A percentile compares a stretch with the other conserved stretches of the same genome.
Conservation (phyloP, 1,284 basidiomycete species). For the Papiliotrema nemorosa region DNA sequence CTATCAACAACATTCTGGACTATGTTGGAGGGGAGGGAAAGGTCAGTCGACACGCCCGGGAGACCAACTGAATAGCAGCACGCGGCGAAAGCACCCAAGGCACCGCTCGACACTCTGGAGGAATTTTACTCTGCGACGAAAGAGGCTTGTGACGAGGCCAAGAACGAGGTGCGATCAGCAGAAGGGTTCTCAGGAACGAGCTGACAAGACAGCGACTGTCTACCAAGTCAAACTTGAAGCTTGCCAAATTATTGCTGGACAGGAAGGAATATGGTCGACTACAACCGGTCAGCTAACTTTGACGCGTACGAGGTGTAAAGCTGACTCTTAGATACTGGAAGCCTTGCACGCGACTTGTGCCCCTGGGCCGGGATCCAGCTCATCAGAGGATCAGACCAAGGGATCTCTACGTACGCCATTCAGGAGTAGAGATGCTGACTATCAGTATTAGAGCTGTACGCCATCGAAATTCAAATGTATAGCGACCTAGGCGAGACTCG, state of each 20-base stretch:
- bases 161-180: slow-evolving; percentile 75
- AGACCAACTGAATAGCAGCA: slow-evolving; percentile 27
- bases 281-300: slow-evolving; percentile 59
- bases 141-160: slow-evolving; percentile 81
- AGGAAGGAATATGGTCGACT: slow-evolving; percentile 85
- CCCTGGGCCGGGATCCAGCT: slow-evolving; percentile 36
- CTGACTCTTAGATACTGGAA: slow-evolving; percentile 46
- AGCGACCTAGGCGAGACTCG: slow-evolving; percentile 92
- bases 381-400: slow-evolving; percentile 50
- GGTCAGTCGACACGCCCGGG: slow-evolving; percentile 51
- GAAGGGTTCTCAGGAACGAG: background rate
- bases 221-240: slow-evolving; percentile 92
- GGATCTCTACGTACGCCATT: slow-evolving; percentile 43
- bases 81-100: slow-evolving; percentile 49
- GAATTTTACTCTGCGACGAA: slow-evolving; percentile 94
- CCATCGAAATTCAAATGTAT: slow-evolving; percentile 99
- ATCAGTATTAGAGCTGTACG: slow-evolving; percentile 87
- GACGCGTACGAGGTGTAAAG: background rate
- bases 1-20: slow-evolving; percentile 97
- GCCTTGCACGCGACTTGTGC: slow-evolving; percentile 53
- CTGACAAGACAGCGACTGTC: slow-evolving; percentile 66
- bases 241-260: slow-evolving; percentile 96
- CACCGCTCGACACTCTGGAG: slow-evolving; percentile 85
- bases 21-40: slow-evolving; percentile 85
- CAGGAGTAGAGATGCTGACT: slow-evolving; percentile 12